Percentiles rank a stretch among this genome's conserved stretches.
Conservation (phyloP, 805 yeast genomes). For the Danielia reshetovae region DNA sequence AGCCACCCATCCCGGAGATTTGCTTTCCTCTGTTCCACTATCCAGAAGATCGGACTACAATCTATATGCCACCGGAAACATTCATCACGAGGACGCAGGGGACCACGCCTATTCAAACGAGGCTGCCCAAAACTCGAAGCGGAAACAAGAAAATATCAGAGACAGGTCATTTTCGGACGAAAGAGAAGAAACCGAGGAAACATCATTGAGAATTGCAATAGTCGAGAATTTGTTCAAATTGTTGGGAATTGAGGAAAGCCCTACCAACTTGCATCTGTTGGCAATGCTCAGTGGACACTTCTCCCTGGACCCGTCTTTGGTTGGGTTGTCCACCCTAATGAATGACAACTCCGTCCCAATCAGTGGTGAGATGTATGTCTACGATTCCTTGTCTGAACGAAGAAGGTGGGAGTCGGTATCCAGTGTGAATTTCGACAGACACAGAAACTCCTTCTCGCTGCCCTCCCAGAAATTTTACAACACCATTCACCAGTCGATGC, state of each 20-base stretch:
- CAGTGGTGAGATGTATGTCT: conserved; percentile 12
- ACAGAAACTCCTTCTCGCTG: conserved; percentile 3
- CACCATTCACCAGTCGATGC: conserved; percentile 22
- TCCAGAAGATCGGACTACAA: conserved; percentile 36
- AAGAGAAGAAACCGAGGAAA: conserved; percentile 66
- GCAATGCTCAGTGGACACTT: conserved; percentile 11
- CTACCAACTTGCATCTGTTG: conserved; percentile 4
- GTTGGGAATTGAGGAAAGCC: conserved; percentile 55
- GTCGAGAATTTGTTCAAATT: conserved; percentile 66
- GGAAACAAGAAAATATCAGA: not conserved
- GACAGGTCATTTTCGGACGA: conserved; percentile 45
- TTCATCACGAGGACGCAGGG: not conserved
- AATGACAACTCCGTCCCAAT: conserved; percentile 9
- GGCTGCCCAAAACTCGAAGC: not conserved
- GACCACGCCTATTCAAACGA: not conserved
- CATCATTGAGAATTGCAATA: conserved; percentile 57
- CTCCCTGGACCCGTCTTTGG: conserved; percentile 27
- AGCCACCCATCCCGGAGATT: conserved; percentile 76
- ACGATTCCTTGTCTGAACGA: conserved; percentile 18
- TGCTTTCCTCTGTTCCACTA: conserved; percentile 75
- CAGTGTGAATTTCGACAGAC: conserved; percentile 2
- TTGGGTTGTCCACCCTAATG: conserved; percentile 25
- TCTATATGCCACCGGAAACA: not conserved
- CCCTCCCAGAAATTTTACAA: conserved; percentile 24
- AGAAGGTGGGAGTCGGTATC: conserved; percentile 10